Conservation (phyloP, 257 asterid genomes). For the Solanum okadae region DNA sequence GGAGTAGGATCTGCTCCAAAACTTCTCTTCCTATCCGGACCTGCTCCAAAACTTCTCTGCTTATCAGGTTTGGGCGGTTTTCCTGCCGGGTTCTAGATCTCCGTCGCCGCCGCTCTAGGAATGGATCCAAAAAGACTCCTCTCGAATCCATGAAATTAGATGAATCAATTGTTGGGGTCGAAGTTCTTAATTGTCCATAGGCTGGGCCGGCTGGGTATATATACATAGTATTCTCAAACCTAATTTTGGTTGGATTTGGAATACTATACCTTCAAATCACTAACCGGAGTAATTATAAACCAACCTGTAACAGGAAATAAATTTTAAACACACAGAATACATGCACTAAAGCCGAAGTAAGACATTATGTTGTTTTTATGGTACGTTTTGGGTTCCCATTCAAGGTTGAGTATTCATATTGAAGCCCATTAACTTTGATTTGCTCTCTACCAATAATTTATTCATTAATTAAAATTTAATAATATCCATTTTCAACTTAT, state of each 20-base stretch:
- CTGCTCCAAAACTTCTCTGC: no score
- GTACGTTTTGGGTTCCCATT: not conserved
- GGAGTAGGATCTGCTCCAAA: not conserved
- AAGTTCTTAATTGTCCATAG: not conserved
- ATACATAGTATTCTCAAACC: not conserved
- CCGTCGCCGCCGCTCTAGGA: no score
- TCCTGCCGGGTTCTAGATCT: not conserved
- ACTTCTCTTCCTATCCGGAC: not conserved
- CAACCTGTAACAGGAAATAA: not conserved
- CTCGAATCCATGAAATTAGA: not conserved
- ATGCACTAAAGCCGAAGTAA: not conserved
- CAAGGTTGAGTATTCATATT: not conserved
- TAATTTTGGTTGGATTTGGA: not conserved
- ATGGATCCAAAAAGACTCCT: not conserved
- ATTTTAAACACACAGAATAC: not conserved
- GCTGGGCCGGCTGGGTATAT: not conserved
- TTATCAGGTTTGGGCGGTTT: not conserved
- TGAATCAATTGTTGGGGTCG: no score
- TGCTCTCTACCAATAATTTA: no score
- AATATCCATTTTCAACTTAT: no score
- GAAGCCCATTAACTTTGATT: no score
- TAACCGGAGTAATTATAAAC: not conserved
- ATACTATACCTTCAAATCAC: not conserved
- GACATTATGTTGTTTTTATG: not conserved
- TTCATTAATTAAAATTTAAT: no score